phyloP scores from a whole-genome alignment of 129 eudicot genomes.

The Tanacetum coccineum region DNA sequence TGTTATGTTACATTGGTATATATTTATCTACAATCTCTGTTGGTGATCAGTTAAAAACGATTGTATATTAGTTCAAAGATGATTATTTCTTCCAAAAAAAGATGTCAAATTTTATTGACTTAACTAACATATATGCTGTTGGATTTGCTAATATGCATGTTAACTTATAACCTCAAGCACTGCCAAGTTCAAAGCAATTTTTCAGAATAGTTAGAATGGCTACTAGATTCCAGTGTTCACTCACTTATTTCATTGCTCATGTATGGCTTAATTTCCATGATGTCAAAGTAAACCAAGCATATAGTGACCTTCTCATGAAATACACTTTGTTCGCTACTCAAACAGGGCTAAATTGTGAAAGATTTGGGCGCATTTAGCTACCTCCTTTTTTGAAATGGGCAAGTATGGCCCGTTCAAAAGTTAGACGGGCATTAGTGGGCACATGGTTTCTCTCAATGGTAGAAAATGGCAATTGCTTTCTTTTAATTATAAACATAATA shows the following conservation, averaged over 20 bases:
- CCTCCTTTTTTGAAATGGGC: too few relatives aligned
- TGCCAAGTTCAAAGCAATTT: background rate
- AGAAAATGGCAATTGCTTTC: too few relatives aligned
- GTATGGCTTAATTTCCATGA: slow-evolving; percentile 2
- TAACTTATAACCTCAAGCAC: background rate
- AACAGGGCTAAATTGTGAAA: too few relatives aligned
- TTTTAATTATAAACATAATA: too few relatives aligned
- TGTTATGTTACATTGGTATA: background rate
- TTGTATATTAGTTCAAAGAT: background rate
- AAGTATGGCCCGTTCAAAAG: too few relatives aligned
- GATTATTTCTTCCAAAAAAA: background rate
- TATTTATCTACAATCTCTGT: background rate
- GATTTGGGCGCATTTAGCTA: too few relatives aligned
- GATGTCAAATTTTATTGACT: background rate
- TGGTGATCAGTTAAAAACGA: background rate
- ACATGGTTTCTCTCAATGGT: too few relatives aligned
- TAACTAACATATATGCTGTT: background rate
- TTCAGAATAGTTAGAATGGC: background rate
- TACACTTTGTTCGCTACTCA: too few relatives aligned
- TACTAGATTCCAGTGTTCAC: background rate
- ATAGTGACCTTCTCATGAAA: too few relatives aligned
- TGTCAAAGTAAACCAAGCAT: background rate
- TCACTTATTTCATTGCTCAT: too few relatives aligned
- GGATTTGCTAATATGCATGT: background rate
- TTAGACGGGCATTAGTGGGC: too few relatives aligned